These are phyloP conservation scores for Funneliformis caledonium DNA, from an alignment of 371 early-diverging fungal species.

Conservation along the genomic window DNA sequence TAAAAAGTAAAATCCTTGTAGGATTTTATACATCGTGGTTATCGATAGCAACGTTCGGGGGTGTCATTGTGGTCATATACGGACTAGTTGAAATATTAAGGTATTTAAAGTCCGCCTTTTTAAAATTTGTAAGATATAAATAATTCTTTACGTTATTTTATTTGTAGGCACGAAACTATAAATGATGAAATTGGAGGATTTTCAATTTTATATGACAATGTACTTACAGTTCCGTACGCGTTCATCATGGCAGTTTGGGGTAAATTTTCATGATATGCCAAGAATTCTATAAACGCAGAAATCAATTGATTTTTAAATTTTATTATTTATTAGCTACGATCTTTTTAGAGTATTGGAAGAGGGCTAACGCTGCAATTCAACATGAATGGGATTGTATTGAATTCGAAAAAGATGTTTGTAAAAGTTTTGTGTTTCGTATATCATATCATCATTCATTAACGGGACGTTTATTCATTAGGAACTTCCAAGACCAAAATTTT, in stretches of 20 bases:
- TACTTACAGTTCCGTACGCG: conserved; percentile 55
- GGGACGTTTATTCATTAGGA: neutral
- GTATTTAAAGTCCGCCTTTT: conserved; percentile 31
- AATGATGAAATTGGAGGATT: conserved; percentile 40
- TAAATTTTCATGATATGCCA: conserved; percentile 16
- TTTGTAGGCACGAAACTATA: neutral
- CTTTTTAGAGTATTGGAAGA: conserved; percentile 69
- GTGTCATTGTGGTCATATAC: conserved; percentile 54
- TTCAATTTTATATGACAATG: conserved; percentile 58
- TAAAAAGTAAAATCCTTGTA: neutral
- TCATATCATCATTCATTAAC: no score
- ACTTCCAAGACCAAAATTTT: conserved; percentile 27
- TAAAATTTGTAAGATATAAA: neutral
- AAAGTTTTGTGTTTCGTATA: no score
- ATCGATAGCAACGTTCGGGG: conserved; percentile 50
- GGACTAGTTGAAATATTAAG: conserved; percentile 44
- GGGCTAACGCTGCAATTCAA: conserved; percentile 52
- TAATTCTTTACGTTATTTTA: neutral
- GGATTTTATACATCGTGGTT: conserved; percentile 54
- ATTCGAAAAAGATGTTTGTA: conserved; percentile 45
- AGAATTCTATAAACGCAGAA: neutral
- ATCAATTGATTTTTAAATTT: neutral
- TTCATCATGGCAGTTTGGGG: conserved; percentile 61
- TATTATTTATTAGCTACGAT: conserved; percentile 45
- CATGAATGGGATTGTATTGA: conserved; percentile 63